Base-by-base conservation (phyloP, 164 flowering plant species). In the Liriodendron chinense region DNA sequence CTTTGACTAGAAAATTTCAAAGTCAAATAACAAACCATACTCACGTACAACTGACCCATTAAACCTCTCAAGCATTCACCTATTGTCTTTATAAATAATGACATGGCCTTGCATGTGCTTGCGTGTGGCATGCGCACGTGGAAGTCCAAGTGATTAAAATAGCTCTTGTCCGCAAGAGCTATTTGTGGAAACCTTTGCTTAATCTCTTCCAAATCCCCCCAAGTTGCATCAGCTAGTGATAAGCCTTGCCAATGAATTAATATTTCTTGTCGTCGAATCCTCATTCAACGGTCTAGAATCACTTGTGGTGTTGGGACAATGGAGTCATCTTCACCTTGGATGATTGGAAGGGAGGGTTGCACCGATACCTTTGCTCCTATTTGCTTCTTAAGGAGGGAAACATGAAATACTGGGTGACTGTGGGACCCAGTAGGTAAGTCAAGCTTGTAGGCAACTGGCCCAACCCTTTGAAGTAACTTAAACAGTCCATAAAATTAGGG, bases 281-380 rank as follows among this genome's bases (percentile, higher is more conserved):
- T 59, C 34, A 1, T 61, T 28, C 7, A 12, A 7, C 34, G 9
- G 20, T 12, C 20, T 20, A 59, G 72, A 70, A 53, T 53, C 20
- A 20, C 26, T 14, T 21, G 70, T n/a, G 47, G n/a, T 67, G 70
- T 67, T 13, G 49, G 47, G 8, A 67, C 13, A 7, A 59, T 47
- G 25, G 74, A 57, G 22, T 25, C 67, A 18, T 24, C 43, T 70
- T 70, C 25, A 70, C 28, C 48, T 26, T 70, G 48, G 72, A 70
- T 47, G 14, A 7, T 13, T 20, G 56, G 2, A 7, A 49, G 7
- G 22, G 26, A 49, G 9, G 16, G 70, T 18, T 18, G 49, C n/a
- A 34, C 12, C 49, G 26, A 67, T 67, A 47, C 26, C 70, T 28
- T 67, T 67, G 70, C 49, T 67, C 70, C 49, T 26, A 67, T 47